Evolutionary conservation across 2,329 filamentous ascomycete species (phyloP), one percentile per base, ranked within the genome.

Genomic region (Phoma herbarum): DNA sequence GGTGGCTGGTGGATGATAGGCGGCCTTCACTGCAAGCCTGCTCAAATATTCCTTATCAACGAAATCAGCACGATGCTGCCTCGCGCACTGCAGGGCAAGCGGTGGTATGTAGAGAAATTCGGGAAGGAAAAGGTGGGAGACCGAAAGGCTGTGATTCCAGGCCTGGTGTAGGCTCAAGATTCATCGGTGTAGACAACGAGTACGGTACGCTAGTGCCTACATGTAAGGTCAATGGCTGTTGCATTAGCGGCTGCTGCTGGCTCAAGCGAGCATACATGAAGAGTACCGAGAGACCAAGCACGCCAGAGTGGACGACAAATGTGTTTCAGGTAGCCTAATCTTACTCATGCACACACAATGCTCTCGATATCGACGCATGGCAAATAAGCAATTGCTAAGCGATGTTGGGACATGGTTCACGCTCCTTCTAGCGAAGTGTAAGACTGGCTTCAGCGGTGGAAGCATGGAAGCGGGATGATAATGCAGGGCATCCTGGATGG

Each of bases 21-120:
- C 1, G 84, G 85, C 0, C 85, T 82, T 79, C 78, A 80, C 4
- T 92, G 89, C 72, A 80, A 86, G 46, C 94, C 95, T 0, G 94
- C 92, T 23, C 82, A 93, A 70, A 85, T 85, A 49, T 98, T 98
- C 73, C 70, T 97, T 43, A 64, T 96, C 46, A 98, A 97, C 75
- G 93, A 97, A 79, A 80, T 99, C 49, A 79, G 88, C n/a, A 89
- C 90, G 9, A 99, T 98, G 94, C 76, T 96, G 62, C 94, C 95
- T 11, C 84, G 95, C 69, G 93, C 95, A 16, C 80, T 95, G 51
- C 86, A 87, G 64, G 94, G 94, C 23, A 88, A 87, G 77, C 82
- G 83, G 70, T 99, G 95, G 95, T 99, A 99, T 77, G 81, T 89
- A 57, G 84, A 92, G 72, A 91, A 85, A 77, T 99, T 99, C 83